Base-by-base conservation (phyloP, 192 early-diverging fungal genomes). In the Chytriomyces sp. region DNA sequence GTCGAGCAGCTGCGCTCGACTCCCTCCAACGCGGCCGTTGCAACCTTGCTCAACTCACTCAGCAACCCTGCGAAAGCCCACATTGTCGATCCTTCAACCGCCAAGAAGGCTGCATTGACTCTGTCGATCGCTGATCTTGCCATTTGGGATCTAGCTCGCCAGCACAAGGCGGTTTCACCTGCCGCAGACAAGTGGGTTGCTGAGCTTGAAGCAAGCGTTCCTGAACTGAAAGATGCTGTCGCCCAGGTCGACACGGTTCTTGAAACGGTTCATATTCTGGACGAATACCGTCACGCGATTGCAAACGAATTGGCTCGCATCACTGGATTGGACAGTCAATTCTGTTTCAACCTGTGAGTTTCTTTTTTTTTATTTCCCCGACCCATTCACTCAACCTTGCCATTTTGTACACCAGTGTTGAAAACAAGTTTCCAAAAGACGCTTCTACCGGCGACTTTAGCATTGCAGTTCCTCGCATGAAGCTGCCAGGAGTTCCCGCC, bases 341-440 rank as follows among this genome's bases (percentile, higher is more conserved):
- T 76, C 43, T 24, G 69, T 20, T 64, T 76, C 72, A 60, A 62
- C 7, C 61, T 80, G 66, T 61, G 57, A 71, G 69, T 60, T 6
- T 8, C 18, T 5, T 59, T 53, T 60, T 18, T 46, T 53, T 53
- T 28, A 2, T 48, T 67, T 44, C 26, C 24, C 11, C 57, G 57
- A 16, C 57, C 13, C 5, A 59, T 5, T 59, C 57, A 20, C 57
- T n/a, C 57, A 59, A 20, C 20, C 1, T n/a, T n/a, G 16, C 20
- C 2, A 59, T 59, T 59, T 20, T 16, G 16, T 18, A 9, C 6
- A 50, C 7, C 50, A 71, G 69, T 13, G 26, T 77, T 18, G 76
- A 77, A 70, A 69, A 65, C 76, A 68, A 82, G 44, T 53, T 45
- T n/a, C 80, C 80, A 6, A 72, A 76, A 26, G 79, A 81, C 50